Evolutionary conservation across 2,329 filamentous ascomycete genomes (phyloP), one percentile per base, ranked within the genome.

Genomic region (Alternaria metachromatica): DNA sequence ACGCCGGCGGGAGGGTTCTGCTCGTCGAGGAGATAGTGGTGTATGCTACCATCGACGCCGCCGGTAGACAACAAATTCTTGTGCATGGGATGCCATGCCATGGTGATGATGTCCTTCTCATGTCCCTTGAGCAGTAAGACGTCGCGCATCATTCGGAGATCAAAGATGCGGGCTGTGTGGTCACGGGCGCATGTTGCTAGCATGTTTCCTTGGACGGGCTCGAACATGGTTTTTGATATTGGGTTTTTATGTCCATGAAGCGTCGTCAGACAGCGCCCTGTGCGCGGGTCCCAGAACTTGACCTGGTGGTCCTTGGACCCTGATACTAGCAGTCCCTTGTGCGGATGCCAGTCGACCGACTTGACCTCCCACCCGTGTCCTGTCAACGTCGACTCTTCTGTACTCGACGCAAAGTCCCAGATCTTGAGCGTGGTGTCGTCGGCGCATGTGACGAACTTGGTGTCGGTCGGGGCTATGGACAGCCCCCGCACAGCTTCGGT

Each of bases 331-430:
- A 99, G 83, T 1, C 96, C 96, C 82, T 97, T 98, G 20, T 91
- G 92, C 2, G 95, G 94, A 82, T 99, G 96, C 96, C 96, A 99
- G 78, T 99, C 95, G 61, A 96, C 96, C 57, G 90, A 93, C 81
- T 98, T 98, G 20, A 93, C 94, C 77, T 99, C 96, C 96, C 96
- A 99, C 68, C 94, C 93, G 80, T 99, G 96, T n/a, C 96, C 96
- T 43, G 90, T 92, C 43, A 99, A 83, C 11, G 91, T 91, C 1
- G 90, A 91, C 75, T 98, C 94, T 78, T 94, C 92, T 23, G 89
- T 87, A 18, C 94, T 93, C 26, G 90, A 89, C 10, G 94, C 93
- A 81, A 99, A 99, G 80, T 99, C 96, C 79, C 96, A 98, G 63
- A 99, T 96, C 81, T 97, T 97, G 51, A 98, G 86, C 0, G 91